A percentile compares a stretch with the other conserved stretches of the same genome.
These are phyloP conservation scores for Penicillium goetzii DNA, from an alignment of 495 filamentous ascomycete species.

Conservation along the genomic window DNA sequence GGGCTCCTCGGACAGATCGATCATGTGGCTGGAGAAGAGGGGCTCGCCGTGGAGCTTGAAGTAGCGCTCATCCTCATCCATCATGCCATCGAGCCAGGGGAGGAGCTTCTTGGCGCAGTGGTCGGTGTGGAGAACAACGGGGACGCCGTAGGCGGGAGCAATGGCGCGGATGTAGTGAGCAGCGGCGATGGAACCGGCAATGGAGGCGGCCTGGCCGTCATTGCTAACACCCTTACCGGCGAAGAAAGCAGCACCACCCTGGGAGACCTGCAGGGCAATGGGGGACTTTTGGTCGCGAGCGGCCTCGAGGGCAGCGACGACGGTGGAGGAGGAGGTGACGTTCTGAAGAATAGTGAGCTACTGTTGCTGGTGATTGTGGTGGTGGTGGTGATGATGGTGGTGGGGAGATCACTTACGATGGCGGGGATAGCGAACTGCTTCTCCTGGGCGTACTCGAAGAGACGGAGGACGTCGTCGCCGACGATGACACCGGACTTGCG, in stretches of 20 bases:
- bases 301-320: slow-evolving; percentile 87
- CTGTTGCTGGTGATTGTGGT: not conserved
- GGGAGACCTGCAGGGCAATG: slow-evolving; percentile 87
- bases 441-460: slow-evolving; percentile 85
- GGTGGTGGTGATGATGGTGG: not conserved
- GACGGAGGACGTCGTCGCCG: slow-evolving; percentile 77
- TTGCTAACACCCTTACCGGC: slow-evolving; percentile 89
- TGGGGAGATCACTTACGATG: slow-evolving; percentile 59
- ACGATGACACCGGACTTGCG: slow-evolving; percentile 86
- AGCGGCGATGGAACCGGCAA: slow-evolving; percentile 82
- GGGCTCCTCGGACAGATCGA: slow-evolving; percentile 88
- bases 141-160: slow-evolving; percentile 85
- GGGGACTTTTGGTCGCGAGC: slow-evolving; percentile 86
- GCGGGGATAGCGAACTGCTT: slow-evolving; percentile 87
- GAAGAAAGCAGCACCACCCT: slow-evolving; percentile 95
- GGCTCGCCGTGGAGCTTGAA: slow-evolving; percentile 92
- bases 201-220: slow-evolving; percentile 81
- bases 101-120: slow-evolving; percentile 94
- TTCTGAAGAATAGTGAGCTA: slow-evolving; percentile 48
- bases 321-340: slow-evolving; percentile 90
- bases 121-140: slow-evolving; percentile 90
- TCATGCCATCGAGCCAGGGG: slow-evolving; percentile 95
- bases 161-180: slow-evolving; percentile 93
- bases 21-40: slow-evolving; percentile 96
- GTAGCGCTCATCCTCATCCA: slow-evolving; percentile 87